Evolutionary conservation across 2,329 filamentous ascomycete species (phyloP).

Genomic region (Talaromyces sp.): DNA sequence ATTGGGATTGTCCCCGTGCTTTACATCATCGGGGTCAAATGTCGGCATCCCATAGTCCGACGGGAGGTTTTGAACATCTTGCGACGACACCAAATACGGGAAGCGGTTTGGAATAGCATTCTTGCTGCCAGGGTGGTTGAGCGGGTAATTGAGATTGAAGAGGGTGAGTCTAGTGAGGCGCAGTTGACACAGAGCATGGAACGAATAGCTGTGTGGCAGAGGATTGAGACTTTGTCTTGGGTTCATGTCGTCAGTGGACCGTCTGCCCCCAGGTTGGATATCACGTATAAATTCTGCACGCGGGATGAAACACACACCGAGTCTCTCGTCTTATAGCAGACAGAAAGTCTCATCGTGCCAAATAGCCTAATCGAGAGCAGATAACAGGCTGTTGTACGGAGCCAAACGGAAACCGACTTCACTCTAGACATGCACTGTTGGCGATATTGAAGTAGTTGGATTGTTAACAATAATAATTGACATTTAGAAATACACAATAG

Average conservation of each 20-base stretch:
- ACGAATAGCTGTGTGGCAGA: constrained; percentile 22
- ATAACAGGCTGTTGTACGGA: too few relatives aligned
- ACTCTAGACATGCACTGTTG: too few relatives aligned
- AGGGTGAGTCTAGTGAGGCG: constrained; percentile 15
- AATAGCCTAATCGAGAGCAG: too few relatives aligned
- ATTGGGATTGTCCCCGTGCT: constrained; percentile 28
- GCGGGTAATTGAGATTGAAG: constrained; percentile 33
- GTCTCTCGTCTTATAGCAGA: neutral
- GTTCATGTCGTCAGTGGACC: constrained; percentile 10
- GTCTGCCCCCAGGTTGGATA: constrained; percentile 19
- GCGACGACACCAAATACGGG: constrained; percentile 15
- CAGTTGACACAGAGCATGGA: constrained; percentile 18
- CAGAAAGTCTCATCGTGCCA: neutral
- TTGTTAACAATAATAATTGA: too few relatives aligned
- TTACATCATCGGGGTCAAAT: constrained; percentile 32
- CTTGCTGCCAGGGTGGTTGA: constrained; percentile 24
- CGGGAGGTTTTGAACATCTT: constrained; percentile 21
- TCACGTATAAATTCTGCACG: constrained; percentile 27
- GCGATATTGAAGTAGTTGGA: too few relatives aligned
- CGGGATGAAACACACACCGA: constrained; percentile 13
- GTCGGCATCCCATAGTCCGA: constrained; percentile 28
- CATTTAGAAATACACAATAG: too few relatives aligned
- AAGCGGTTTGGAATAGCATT: constrained; percentile 32
- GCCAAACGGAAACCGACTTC: too few relatives aligned
- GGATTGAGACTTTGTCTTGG: constrained; percentile 26